Base-by-base conservation (phyloP, 495 filamentous ascomycete species). In the Lophium mytilinum region DNA sequence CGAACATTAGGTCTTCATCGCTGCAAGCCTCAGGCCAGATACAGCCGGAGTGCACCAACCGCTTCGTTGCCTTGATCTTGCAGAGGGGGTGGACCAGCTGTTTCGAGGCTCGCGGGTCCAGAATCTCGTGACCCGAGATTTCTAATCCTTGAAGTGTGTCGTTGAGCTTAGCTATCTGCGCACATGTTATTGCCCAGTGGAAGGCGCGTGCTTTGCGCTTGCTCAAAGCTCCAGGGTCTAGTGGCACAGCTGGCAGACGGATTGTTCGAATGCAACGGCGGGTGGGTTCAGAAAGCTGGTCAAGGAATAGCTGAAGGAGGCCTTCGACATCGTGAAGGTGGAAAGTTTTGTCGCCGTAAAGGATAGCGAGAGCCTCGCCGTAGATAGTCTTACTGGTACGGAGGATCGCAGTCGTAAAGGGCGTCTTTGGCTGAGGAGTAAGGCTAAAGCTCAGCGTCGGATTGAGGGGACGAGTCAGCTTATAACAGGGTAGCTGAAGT, bases 181-280 rank as follows among this genome's bases (percentile, higher is more conserved):
- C 61, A 41, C 61, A 64, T 0, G 61, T 64, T 15, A 60, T 45
- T 6, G 53, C 57, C 61, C 57, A 59, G 18, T 64, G 45, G 37
- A 59, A 52, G 17, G 52, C 37, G 0, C 33, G 19, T 17, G 24
- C 54, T 11, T 18, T 53, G 8, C 40, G 50, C 15, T 62, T 40
- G 5, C 15, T 7, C 19, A 21, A 21, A 3, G 30, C 7, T 17
- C 1, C n/a, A 34, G 21, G 33, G 4, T 14, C n/a, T n/a, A 15
- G 24, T 33, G 41, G 37, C n/a, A 21, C 21, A 6, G 15, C 6
- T 1, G 59, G 54, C 4, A 63, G 30, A 10, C 47, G 37, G 12
- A 63, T 51, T n/a, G n/a, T 35, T 14, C 56, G 50, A 9, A 63
- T 58, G 41, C 37, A 33, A 9, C 43, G 34, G 17, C n/a, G 37